A percentile compares a stretch with the other conserved stretches of the same genome.
Conservation (phyloP, 805 yeast species). For the Kluyveromyces starmeri region DNA sequence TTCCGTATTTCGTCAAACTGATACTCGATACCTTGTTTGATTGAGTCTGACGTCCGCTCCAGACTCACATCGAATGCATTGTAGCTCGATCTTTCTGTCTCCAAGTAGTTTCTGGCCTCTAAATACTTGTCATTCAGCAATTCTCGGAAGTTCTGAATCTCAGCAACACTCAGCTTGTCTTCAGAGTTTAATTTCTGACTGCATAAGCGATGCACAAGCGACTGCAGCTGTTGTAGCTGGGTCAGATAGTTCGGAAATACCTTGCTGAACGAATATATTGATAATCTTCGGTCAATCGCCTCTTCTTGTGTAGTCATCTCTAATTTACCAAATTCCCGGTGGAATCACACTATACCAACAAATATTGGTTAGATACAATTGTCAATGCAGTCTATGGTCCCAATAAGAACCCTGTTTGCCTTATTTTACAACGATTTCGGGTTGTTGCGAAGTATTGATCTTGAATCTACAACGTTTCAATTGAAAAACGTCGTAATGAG, state of each 20-base stretch:
- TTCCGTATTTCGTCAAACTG: slow-evolving; percentile 13
- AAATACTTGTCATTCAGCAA: slow-evolving; percentile 15
- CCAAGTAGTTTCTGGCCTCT: slow-evolving; percentile 21
- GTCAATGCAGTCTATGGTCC: too few relatives aligned
- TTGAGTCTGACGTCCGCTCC: slow-evolving; percentile 10
- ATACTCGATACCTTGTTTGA: slow-evolving; percentile 10
- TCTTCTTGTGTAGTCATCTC: background rate
- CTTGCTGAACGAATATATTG: slow-evolving; percentile 3
- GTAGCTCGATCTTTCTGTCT: slow-evolving; percentile 16
- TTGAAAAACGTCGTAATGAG: too few relatives aligned
- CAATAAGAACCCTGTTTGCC: too few relatives aligned
- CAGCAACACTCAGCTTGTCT: slow-evolving; percentile 7
- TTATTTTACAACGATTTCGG: too few relatives aligned
- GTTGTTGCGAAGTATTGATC: too few relatives aligned
- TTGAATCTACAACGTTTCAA: too few relatives aligned
- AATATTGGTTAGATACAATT: too few relatives aligned
- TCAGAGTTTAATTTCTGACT: slow-evolving; percentile 6
- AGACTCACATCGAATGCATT: slow-evolving; percentile 21
- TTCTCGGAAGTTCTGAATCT: slow-evolving; percentile 11
- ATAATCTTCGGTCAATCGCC: slow-evolving; percentile 1
- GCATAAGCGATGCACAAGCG: slow-evolving; percentile 1
- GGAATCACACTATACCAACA: too few relatives aligned
- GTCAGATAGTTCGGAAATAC: slow-evolving; percentile 4
- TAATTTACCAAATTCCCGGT: too few relatives aligned
- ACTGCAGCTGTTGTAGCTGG: slow-evolving; percentile 3